Conservation (phyloP, 768 basidiomycete genomes). For the Termitomyces sp. region DNA sequence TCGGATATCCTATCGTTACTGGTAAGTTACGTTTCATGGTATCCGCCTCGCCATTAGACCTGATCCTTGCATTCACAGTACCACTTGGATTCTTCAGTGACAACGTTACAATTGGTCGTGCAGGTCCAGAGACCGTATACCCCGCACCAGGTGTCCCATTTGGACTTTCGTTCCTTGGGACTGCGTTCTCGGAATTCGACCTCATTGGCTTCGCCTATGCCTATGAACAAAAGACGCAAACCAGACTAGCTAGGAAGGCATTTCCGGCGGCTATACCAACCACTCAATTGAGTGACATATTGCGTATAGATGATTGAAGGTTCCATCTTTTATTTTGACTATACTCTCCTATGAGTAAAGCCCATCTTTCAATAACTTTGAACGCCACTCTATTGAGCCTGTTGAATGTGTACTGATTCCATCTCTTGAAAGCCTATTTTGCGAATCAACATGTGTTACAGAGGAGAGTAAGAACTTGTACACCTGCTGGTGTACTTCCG, state of each 20-base stretch:
- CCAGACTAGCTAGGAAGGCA: conserved; percentile 41
- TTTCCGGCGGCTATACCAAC: conserved; percentile 49
- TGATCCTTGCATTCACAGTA: conserved; percentile 24
- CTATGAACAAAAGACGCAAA: conserved; percentile 59
- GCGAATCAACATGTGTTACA: neutral
- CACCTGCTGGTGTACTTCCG: too few relatives aligned
- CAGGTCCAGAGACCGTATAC: conserved; percentile 37
- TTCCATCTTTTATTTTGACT: neutral
- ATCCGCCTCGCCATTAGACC: neutral
- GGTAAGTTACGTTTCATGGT: conserved; percentile 26
- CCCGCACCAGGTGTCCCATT: conserved; percentile 55
- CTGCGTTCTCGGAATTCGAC: conserved; percentile 53
- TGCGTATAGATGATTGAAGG: conserved; percentile 2
- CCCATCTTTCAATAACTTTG: neutral
- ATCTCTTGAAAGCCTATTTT: neutral
- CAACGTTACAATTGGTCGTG: conserved; percentile 30
- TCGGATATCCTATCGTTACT: conserved; percentile 63
- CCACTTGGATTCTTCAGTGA: conserved; percentile 57
- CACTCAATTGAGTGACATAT: conserved; percentile 37
- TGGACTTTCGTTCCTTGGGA: conserved; percentile 57
- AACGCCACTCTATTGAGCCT: neutral
- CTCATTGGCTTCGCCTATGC: conserved; percentile 57
- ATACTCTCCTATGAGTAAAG: neutral
- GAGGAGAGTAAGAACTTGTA: too few relatives aligned
- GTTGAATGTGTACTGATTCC: neutral